phyloP scores from a whole-genome alignment of 805 yeast genomes.

The Phaffomyces antillensis region DNA sequence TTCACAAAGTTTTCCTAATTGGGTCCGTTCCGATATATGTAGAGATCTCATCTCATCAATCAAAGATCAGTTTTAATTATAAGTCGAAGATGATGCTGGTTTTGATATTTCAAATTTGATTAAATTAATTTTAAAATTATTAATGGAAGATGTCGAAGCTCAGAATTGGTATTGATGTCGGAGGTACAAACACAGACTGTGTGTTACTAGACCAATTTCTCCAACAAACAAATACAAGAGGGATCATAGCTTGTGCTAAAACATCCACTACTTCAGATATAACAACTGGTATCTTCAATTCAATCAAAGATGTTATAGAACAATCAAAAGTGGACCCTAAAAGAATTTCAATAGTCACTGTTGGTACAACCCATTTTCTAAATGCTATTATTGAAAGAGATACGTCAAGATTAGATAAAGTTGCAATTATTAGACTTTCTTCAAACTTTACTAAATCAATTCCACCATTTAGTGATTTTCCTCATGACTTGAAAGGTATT shows the following conservation, averaged over 20 bases:
- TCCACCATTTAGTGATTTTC: slow-evolving; percentile 37
- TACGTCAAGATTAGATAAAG: slow-evolving; percentile 31
- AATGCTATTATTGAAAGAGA: slow-evolving; percentile 41
- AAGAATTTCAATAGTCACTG: slow-evolving; percentile 32
- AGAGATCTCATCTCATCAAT: neutral
- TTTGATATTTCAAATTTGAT: neutral
- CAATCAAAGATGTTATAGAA: slow-evolving; percentile 26
- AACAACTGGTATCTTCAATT: slow-evolving; percentile 32
- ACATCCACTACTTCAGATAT: slow-evolving; percentile 36
- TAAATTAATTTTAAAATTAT: no score
- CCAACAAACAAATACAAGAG: slow-evolving; percentile 18
- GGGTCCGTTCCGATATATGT: neutral
- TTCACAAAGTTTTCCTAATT: slow-evolving; percentile 8
- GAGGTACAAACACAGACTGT: slow-evolving; percentile 41
- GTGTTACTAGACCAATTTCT: slow-evolving; percentile 33
- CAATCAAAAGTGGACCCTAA: slow-evolving; percentile 16
- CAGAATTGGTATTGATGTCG: slow-evolving; percentile 39
- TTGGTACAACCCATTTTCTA: slow-evolving; percentile 42
- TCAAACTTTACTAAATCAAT: slow-evolving; percentile 30
- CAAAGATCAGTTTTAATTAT: neutral
- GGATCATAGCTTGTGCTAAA: slow-evolving; percentile 34
- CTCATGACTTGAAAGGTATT: slow-evolving; percentile 27
- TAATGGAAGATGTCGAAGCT: slow-evolving; percentile 7
- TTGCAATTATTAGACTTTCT: slow-evolving; percentile 35
- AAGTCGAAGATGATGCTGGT: neutral